Evolutionary conservation across 768 basidiomycete species (phyloP).

Genomic region (Coprinopsis cinerea): DNA sequence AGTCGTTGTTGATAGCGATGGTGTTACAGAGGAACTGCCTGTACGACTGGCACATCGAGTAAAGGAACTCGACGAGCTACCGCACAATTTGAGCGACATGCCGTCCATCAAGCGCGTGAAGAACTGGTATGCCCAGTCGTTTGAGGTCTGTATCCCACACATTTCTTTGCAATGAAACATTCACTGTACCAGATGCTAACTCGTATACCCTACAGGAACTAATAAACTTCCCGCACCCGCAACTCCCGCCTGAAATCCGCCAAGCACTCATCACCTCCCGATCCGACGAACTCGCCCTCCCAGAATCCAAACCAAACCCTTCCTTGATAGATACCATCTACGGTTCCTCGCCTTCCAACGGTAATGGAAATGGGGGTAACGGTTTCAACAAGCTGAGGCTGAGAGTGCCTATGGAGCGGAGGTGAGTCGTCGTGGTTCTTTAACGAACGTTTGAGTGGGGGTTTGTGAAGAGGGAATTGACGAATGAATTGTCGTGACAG

Average conservation of each 20-base stretch:
- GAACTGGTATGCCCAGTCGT: conserved; percentile 98
- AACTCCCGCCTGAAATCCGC: conserved; percentile 60
- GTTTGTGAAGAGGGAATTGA: too few species aligned
- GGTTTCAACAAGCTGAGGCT: conserved; percentile 56
- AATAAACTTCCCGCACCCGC: conserved; percentile 76
- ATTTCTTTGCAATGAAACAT: background rate
- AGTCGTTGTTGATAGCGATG: background rate
- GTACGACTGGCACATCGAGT: conserved; percentile 94
- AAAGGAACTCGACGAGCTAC: conserved; percentile 91
- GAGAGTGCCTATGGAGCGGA: conserved; percentile 78
- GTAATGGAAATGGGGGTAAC: conserved; percentile 36
- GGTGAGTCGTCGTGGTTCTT: conserved; percentile 45
- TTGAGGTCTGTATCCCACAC: conserved; percentile 61
- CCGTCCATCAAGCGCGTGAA: conserved; percentile 90
- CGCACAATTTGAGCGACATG: conserved; percentile 88
- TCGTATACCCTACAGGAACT: conserved; percentile 58
- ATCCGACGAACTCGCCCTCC: conserved; percentile 45
- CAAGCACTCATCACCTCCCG: conserved; percentile 53
- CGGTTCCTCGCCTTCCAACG: conserved; percentile 22
- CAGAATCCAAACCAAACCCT: conserved; percentile 78
- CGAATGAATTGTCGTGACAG: conserved; percentile 30
- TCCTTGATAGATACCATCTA: conserved; percentile 37
- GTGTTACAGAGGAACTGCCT: conserved; percentile 76
- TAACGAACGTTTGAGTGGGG: too few species aligned
- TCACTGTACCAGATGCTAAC: conserved; percentile 8